Percentiles rank a stretch among this genome's conserved stretches.
phyloP scores from a whole-genome alignment of 1,284 basidiomycete genomes.

The Leccinum glutinopallens region DNA sequence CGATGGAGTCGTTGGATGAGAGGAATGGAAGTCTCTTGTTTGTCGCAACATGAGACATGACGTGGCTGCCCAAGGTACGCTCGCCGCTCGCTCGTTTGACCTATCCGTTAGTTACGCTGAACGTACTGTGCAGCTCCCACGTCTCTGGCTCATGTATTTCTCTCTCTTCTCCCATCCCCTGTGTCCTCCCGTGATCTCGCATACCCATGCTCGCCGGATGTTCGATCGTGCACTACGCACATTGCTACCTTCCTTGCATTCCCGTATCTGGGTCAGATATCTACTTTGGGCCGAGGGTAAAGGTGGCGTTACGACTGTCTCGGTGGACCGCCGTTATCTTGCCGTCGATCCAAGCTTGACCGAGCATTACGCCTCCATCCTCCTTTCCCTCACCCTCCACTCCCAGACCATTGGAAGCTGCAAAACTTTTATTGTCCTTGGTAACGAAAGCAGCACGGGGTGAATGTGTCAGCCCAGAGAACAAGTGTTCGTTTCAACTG shows the following conservation, averaged over 20 bases:
- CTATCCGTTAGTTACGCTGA: constrained; percentile 11
- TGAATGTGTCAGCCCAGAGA: constrained; percentile 86
- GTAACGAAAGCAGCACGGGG: constrained; percentile 84
- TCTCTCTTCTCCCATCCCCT: constrained; percentile 86
- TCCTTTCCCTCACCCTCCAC: constrained; percentile 65
- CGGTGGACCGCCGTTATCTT: constrained; percentile 91
- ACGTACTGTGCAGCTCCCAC: constrained; percentile 68
- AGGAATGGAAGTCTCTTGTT: constrained; percentile 91
- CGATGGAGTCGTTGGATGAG: constrained; percentile 88
- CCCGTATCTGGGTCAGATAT: constrained; percentile 92
- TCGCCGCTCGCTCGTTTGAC: constrained; percentile 1
- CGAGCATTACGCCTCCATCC: constrained; percentile 79
- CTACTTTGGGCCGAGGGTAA: constrained; percentile 90
- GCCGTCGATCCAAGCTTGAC: constrained; percentile 84
- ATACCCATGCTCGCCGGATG: constrained; percentile 90
- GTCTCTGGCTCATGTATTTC: constrained; percentile 93
- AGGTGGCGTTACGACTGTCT: constrained; percentile 84
- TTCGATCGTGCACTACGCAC: constrained; percentile 96
- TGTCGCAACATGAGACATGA: constrained; percentile 82
- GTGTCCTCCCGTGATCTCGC: constrained; percentile 83
- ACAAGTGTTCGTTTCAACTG: constrained; percentile 89
- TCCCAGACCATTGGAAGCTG: constrained; percentile 90
- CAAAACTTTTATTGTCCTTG: constrained; percentile 85
- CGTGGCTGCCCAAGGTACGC: constrained; percentile 88
- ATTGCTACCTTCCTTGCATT: constrained; percentile 92